phyloP scores from a whole-genome alignment of 148 eudicot species.

The Pouteria glomerata region DNA sequence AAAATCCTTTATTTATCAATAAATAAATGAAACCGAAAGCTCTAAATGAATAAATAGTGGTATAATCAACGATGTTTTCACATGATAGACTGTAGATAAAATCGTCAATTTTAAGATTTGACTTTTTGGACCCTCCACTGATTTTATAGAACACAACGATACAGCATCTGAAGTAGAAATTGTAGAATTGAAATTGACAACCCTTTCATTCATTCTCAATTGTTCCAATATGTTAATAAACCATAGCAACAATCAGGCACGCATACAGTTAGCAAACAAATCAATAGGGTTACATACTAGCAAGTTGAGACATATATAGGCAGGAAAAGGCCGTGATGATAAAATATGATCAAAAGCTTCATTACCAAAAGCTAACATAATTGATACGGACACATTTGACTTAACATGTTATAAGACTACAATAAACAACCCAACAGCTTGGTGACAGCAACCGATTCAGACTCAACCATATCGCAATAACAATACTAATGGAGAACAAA shows the following conservation, averaged over 20 bases:
- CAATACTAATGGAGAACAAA: background rate
- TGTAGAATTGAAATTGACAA: background rate
- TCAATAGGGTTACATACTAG: background rate
- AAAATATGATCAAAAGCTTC: background rate
- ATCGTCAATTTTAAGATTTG: too few relatives aligned
- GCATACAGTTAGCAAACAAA: background rate
- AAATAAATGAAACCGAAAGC: too few relatives aligned
- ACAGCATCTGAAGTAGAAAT: background rate
- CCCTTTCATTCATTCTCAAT: background rate
- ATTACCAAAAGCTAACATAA: background rate
- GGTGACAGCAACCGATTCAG: background rate
- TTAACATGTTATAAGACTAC: background rate
- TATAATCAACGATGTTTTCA: too few relatives aligned
- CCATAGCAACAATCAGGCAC: background rate
- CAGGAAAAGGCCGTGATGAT: background rate
- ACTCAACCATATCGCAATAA: background rate
- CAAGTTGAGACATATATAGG: background rate
- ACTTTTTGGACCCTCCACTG: too few relatives aligned
- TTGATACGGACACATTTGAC: background rate
- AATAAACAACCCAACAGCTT: background rate
- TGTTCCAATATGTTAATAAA: background rate
- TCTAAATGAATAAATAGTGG: too few relatives aligned
- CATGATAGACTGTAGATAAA: too few relatives aligned
- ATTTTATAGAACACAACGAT: slow-evolving; percentile 4
- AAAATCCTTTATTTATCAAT: too few relatives aligned